Evolutionary conservation across 2,329 filamentous ascomycete species (phyloP).

Genomic region (Trichoderma sp.): DNA sequence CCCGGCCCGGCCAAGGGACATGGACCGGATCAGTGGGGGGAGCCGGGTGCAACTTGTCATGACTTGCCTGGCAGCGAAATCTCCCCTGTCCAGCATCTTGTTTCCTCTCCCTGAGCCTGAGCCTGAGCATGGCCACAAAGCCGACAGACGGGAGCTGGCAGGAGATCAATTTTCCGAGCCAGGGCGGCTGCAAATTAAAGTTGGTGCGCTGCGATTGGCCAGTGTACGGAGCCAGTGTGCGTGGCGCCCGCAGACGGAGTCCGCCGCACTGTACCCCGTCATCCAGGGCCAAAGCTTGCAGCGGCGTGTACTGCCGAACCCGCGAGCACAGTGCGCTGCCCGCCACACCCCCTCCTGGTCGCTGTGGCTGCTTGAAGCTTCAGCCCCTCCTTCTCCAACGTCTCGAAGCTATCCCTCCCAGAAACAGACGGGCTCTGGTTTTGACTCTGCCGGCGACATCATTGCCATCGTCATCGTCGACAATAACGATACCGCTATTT

Average conservation of each 20-base stretch:
- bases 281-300: too few species aligned
- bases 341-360: background rate
- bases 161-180: conserved; percentile 26
- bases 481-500: too few species aligned
- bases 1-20: conserved; percentile 10
- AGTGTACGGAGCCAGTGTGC: conserved; percentile 17
- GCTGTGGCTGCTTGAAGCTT: conserved; percentile 22
- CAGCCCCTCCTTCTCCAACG: conserved; percentile 19
- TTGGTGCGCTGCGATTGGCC: conserved; percentile 22
- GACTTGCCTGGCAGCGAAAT: background rate
- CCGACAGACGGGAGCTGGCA: conserved; percentile 19
- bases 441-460: too few species aligned
- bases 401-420: background rate
- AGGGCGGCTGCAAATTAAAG: conserved; percentile 22
- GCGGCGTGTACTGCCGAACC: conserved; percentile 4
- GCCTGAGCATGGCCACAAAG: conserved; percentile 19
- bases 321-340: conserved; percentile 12
- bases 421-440: too few species aligned
- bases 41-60: background rate
- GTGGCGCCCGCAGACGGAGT: background rate
- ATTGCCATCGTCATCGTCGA: too few species aligned
- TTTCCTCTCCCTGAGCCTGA: too few species aligned
- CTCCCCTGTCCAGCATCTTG: too few species aligned
- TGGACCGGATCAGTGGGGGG: conserved; percentile 20
- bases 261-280: background rate